A percentile compares a stretch with the other conserved stretches of the same genome.
Conservation (phyloP, 148 eudicot species). For the Bassia scoparia region DNA sequence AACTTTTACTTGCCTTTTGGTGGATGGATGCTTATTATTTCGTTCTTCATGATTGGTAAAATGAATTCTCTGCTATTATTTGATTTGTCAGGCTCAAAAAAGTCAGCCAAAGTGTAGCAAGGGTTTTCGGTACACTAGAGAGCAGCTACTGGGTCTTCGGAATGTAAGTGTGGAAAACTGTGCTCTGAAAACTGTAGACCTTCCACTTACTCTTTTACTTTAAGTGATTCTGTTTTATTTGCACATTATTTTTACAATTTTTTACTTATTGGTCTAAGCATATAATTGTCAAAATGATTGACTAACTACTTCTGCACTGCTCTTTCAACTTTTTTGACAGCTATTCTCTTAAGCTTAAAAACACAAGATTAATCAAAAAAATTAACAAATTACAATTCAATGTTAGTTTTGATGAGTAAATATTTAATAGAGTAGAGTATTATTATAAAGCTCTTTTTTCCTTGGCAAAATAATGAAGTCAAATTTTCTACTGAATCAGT, state of each 20-base stretch:
- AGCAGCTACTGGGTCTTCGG: slow-evolving; percentile 19
- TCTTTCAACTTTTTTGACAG: too few species aligned
- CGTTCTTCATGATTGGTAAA: not conserved
- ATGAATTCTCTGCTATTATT: not conserved
- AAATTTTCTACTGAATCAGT: too few species aligned
- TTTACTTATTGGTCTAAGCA: not conserved
- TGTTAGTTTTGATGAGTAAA: too few species aligned
- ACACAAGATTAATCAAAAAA: too few species aligned
- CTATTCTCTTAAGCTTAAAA: too few species aligned
- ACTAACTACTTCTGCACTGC: too few species aligned
- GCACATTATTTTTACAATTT: not conserved
- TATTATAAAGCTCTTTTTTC: too few species aligned
- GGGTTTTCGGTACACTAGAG: slow-evolving; percentile 25
- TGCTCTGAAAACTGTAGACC: not conserved
- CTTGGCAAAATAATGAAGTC: too few species aligned
- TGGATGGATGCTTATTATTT: not conserved
- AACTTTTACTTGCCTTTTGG: not conserved
- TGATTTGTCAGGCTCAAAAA: slow-evolving; percentile 14
- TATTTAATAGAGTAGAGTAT: too few species aligned
- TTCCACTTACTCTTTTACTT: not conserved
- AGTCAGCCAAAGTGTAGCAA: slow-evolving; percentile 4
- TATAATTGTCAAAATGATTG: too few species aligned
- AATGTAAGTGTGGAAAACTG: slow-evolving; percentile 4
- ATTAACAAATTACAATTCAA: too few species aligned
- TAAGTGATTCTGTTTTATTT: not conserved